These are phyloP conservation scores for Pleurotus citrinopileatus DNA, from an alignment of 768 basidiomycete genomes.

Conservation along the genomic window DNA sequence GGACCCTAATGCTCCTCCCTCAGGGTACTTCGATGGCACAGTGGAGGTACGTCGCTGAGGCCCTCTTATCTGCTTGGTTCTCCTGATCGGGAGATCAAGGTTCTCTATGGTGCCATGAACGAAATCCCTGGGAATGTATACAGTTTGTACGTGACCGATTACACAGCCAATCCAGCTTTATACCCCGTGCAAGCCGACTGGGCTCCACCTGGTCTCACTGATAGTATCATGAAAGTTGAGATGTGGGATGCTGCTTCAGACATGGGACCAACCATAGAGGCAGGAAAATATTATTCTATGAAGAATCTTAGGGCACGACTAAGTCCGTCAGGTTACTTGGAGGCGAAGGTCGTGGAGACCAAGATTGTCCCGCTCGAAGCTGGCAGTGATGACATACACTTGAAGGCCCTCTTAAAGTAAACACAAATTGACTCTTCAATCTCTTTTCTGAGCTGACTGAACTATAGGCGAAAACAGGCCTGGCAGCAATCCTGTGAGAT, in stretches of 20 bases:
- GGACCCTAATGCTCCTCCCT: constrained; percentile 38
- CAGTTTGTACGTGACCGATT: constrained; percentile 65
- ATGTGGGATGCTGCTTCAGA: constrained; percentile 54
- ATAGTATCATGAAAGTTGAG: constrained; percentile 49
- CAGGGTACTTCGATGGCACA: constrained; percentile 61
- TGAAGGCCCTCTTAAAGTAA: constrained; percentile 53
- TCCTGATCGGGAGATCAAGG: constrained; percentile 28
- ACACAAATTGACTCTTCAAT: constrained; percentile 17
- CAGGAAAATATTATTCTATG: constrained; percentile 51
- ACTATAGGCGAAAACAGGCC: constrained; percentile 47
- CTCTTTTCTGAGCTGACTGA: neutral
- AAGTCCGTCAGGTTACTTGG: constrained; percentile 36
- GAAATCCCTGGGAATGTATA: constrained; percentile 32
- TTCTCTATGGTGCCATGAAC: constrained; percentile 42
- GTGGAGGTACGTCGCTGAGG: constrained; percentile 43
- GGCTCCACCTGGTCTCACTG: constrained; percentile 44
- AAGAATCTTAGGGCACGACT: constrained; percentile 47
- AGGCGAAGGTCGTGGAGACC: constrained; percentile 48
- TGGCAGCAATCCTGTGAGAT: constrained; percentile 28
- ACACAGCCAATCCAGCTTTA: constrained; percentile 42
- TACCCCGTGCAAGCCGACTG: constrained; percentile 34
- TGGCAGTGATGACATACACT: constrained; percentile 28
- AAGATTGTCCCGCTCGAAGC: constrained; percentile 45
- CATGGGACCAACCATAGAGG: constrained; percentile 39
- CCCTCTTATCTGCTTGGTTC: neutral